Base-by-base conservation (phyloP, 768 basidiomycete genomes). In the Phylloporus sp. region DNA sequence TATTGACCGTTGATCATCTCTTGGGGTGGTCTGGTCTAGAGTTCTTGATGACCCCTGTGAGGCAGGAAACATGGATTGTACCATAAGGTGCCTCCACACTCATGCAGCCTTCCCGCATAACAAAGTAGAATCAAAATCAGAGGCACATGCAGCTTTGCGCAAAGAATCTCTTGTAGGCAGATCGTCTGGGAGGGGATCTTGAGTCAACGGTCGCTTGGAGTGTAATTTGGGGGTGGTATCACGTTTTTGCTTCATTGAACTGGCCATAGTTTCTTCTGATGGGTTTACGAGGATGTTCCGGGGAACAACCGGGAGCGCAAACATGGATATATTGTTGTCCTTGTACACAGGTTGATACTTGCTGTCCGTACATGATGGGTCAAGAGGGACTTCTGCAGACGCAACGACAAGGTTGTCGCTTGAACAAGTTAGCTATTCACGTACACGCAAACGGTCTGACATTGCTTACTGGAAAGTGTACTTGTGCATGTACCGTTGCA, bases 321-420 rank as follows among this genome's bases (percentile, higher is more conserved):
- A 88, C 6, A 91, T 76, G 9, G 79, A 73, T 47, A 92, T 67
- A 56, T 83, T 83, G 11, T 76, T 72, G 60, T 91, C 88, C 49
- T 73, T 70, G 68, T 76, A 88, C 31, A 82, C 69, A 2, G 82
- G 82, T 16, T 34, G 54, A 18, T 70, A 65, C 24, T 69, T 64
- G 4, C 58, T 53, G 12, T 59, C 35, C 1, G 23, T 36, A 28
- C 64, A 53, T 7, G 64, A 39, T 24, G 41, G 18, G 40, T 50
- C 52, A 58, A 66, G 68, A 41, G 70, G 70, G 12, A 76, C 67
- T 63, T 85, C 79, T 12, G 66, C 57, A 9, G 76, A 70, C 46
- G 72, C 70, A 22, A 87, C 69, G 13, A 69, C 60, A 38, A 89
- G 63, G 4, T 73, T 73, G 29, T 82, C 77, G 53, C 86, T 85